These are phyloP conservation scores for Leccinum uliginosum DNA, from an alignment of 768 basidiomycete species.

Conservation along the genomic window DNA sequence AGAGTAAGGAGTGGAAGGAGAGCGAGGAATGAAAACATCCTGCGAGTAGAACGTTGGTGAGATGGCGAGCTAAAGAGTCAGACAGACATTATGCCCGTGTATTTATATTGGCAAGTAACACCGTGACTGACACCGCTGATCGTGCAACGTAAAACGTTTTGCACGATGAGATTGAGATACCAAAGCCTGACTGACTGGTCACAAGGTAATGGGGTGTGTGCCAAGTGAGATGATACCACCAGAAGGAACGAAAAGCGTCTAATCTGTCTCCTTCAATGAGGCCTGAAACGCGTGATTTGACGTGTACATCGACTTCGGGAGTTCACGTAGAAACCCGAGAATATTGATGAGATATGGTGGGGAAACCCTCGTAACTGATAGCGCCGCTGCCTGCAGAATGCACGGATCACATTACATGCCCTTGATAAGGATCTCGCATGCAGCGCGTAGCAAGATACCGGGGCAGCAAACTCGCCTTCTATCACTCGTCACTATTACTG, in stretches of 20 bases:
- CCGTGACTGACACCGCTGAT: background rate
- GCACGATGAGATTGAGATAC: background rate
- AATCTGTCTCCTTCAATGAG: background rate
- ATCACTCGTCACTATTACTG: background rate
- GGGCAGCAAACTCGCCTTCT: background rate
- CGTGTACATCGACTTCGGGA: too few species aligned
- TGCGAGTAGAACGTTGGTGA: background rate
- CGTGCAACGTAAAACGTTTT: background rate
- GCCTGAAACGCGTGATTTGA: background rate
- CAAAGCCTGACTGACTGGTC: background rate
- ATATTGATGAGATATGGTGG: background rate
- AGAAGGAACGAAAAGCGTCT: background rate
- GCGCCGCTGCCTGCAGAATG: background rate
- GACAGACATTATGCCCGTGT: background rate
- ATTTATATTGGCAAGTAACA: background rate
- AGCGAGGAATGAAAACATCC: constrained; percentile 8
- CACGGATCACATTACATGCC: background rate
- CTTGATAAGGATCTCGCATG: background rate
- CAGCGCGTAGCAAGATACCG: background rate
- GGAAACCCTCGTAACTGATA: background rate
- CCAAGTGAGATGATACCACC: background rate
- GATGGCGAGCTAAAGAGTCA: background rate
- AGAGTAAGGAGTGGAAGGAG: constrained; percentile 19
- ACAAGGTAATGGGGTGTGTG: background rate
- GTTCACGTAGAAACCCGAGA: background rate